phyloP scores from a whole-genome alignment of 177 flowering plant species.

The Vitis hybrid region DNA sequence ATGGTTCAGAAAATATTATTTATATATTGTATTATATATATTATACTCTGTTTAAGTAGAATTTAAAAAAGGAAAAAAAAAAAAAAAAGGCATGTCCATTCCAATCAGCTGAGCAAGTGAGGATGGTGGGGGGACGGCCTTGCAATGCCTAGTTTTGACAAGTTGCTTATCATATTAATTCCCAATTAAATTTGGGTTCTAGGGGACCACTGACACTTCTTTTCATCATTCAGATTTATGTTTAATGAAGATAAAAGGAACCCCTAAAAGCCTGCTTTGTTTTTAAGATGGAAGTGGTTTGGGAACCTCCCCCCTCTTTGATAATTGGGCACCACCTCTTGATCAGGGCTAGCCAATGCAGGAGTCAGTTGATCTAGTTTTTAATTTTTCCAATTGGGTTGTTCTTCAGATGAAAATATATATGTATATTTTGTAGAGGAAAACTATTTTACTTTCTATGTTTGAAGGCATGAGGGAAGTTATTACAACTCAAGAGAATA shows the following conservation, averaged over 20 bases:
- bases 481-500: no score
- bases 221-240: constrained; percentile 11
- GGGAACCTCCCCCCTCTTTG: neutral
- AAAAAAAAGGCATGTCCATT: neutral
- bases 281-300: neutral
- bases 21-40: no score
- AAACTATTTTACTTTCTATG: no score
- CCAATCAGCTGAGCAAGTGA: constrained; percentile 9
- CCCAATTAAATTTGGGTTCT: constrained; percentile 14
- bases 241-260: constrained; percentile 9
- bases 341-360: no score
- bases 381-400: no score
- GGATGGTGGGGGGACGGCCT: neutral
- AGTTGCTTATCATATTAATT: constrained; percentile 26
- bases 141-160: constrained; percentile 15
- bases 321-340: neutral
- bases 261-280: constrained; percentile 1
- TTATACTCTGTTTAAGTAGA: no score
- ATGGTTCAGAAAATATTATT: constrained; percentile 2
- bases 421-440: no score
- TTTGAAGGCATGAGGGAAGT: no score
- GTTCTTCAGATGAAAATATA: no score
- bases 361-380: no score
- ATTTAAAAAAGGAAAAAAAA: neutral
- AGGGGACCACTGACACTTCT: constrained; percentile 20